Conservation (phyloP, 495 filamentous ascomycete genomes). For the Podospora pseudopauciseta region DNA sequence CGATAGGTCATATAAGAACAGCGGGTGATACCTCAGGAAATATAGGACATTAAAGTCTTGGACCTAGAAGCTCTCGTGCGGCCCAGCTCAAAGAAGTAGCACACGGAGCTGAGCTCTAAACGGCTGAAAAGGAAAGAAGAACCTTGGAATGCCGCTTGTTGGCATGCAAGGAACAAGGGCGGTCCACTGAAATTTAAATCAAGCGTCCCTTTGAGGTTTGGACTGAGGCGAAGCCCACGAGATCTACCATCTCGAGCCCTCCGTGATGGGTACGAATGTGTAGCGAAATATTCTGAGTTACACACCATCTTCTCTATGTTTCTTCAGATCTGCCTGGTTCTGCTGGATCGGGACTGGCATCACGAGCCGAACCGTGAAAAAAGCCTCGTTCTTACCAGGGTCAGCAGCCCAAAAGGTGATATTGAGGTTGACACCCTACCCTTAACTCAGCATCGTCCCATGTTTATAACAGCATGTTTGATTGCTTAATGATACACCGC, state of each 20-base stretch:
- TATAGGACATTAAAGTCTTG: background rate
- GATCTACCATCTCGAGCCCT: background rate
- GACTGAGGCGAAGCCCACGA: background rate
- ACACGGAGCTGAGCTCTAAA: background rate
- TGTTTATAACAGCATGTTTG: background rate
- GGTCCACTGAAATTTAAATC: background rate
- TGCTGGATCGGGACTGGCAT: background rate
- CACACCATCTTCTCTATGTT: constrained; percentile 3
- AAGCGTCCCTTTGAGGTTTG: background rate
- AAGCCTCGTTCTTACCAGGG: constrained; percentile 1
- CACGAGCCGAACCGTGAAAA: background rate
- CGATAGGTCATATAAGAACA: background rate
- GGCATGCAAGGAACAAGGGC: background rate
- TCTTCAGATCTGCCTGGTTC: constrained; percentile 1
- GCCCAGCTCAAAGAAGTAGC: background rate
- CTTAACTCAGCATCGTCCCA: background rate
- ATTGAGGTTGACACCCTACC: background rate
- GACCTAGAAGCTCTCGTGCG: background rate
- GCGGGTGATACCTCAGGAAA: background rate
- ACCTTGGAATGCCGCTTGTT: background rate
- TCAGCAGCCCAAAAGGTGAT: background rate
- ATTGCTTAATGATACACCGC: background rate
- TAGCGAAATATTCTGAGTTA: constrained; percentile 3
- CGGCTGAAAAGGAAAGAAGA: background rate
- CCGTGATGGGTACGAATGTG: background rate